Evolutionary conservation across 2,329 filamentous ascomycete genomes (phyloP), one percentile per base, ranked within the genome.

Genomic region (Aspergillus fumigatiaffinis): DNA sequence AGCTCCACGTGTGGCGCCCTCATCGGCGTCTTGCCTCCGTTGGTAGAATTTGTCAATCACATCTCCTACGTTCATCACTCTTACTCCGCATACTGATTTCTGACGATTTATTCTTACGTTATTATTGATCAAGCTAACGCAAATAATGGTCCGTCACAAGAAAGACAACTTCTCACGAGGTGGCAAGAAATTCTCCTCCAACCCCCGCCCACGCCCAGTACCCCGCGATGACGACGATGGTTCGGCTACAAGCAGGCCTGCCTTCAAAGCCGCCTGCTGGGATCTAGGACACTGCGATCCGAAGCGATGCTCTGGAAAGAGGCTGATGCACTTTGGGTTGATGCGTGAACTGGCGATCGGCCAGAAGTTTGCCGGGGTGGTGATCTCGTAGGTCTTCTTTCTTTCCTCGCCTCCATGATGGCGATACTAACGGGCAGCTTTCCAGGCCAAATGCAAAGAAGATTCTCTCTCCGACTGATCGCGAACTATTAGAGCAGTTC

Each of bases 261-360:
- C 77, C 23, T 97, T 92, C 83, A 96, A 95, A 77, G 93, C 94
- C 51, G 94, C 93, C 58, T 97, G 93, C 74, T 99, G 94, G 94
- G 94, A 99, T 71, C 82, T 99, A 35, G 93, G 92, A 60, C 94
- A 99, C 79, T 99, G 94, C 80, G 94, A 99, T 71, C 91, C 93
- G 8, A 97, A 97, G 76, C 83, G 93, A 66, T 99, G 94, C 77
- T 97, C 92, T 0, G 94, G 94, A 32, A 99, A 99, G 79, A 87
- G 91, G 62, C 83, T 99, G 35, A 96, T 99, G 84, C 87, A 88
- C 62, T 84, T 95, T 55, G 93, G 93, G 3, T 80, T 97, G 68
- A 97, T 99, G 91, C 88, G 94, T 65, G 90, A 96, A 69, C 83
- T 99, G 54, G 87, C 93, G 68, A 82, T 97, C 55, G 94, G 94